Evolutionary conservation across 352 stramenopile genomes (phyloP).

Genomic region (Phytophthora syringae): DNA sequence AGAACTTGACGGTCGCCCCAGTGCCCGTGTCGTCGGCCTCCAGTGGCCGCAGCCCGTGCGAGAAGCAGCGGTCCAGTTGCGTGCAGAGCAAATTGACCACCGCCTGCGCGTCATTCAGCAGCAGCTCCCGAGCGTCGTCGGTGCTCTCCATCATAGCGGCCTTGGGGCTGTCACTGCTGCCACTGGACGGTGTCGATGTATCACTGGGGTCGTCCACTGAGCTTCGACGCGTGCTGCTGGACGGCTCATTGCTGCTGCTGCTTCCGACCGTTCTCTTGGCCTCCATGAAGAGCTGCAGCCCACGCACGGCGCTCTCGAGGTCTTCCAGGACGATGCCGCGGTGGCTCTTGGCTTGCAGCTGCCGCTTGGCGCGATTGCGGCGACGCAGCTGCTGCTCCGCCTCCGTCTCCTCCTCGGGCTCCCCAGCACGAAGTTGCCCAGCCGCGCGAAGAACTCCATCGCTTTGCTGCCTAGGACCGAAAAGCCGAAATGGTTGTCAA

Average conservation of each 20-base stretch:
- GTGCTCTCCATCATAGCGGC: slow-evolving; percentile 77
- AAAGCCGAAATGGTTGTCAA: slow-evolving; percentile 20
- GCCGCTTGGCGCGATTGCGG: slow-evolving; percentile 58
- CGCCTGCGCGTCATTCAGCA: slow-evolving; percentile 74
- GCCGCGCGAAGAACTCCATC: slow-evolving; percentile 72
- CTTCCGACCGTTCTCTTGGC: slow-evolving; percentile 32
- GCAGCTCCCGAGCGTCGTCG: slow-evolving; percentile 67
- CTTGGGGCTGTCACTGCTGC: slow-evolving; percentile 25
- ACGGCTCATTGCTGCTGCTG: slow-evolving; percentile 4
- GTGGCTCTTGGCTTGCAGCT: slow-evolving; percentile 79
- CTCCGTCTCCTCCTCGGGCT: slow-evolving; percentile 62
- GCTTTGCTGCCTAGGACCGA: slow-evolving; percentile 12
- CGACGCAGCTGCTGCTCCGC: slow-evolving; percentile 54
- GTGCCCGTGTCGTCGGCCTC: slow-evolving; percentile 48
- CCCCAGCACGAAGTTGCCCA: slow-evolving; percentile 55
- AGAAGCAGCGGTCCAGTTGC: slow-evolving; percentile 73
- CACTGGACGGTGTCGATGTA: slow-evolving; percentile 13
- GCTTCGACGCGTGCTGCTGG: slow-evolving; percentile 12
- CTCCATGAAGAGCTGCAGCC: slow-evolving; percentile 60
- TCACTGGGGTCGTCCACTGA: slow-evolving; percentile 25
- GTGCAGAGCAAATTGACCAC: slow-evolving; percentile 80
- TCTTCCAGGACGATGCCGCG: slow-evolving; percentile 82
- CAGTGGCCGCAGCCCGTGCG: slow-evolving; percentile 69
- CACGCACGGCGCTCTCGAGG: slow-evolving; percentile 69
- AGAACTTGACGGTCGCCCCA: slow-evolving; percentile 83